Base-by-base conservation (phyloP, 495 filamentous ascomycete species). In the Penicillium salamii region DNA sequence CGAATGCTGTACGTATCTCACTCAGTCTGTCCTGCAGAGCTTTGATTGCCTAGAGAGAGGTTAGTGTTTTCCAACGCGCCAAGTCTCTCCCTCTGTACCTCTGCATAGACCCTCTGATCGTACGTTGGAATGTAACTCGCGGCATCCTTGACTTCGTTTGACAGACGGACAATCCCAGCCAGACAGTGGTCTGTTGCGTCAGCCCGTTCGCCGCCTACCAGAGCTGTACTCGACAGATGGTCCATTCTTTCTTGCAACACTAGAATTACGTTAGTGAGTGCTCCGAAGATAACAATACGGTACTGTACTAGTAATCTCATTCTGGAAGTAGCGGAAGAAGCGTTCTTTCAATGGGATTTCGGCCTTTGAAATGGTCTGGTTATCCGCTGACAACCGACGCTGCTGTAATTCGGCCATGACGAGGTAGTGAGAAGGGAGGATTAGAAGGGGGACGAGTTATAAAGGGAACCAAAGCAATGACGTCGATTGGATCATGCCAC, bases 281-380 rank as follows among this genome's bases (percentile, higher is more conserved):
- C 5, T n/a, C 33, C 37, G n/a, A 6, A 3, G 5, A 3, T 18
- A 26, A 8, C 24, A 38, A 3, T 21, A 20, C 12, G 37, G 8
- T 8, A 4, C 15, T 59, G 57, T 75, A 89, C 88, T 77, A 12
- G 80, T 82, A 52, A 86, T 83, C 64, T 85, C 80, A 65, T 82
- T 77, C 50, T 87, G 85, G 54, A 92, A 93, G 62, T 87, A 83
- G 52, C 82, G 82, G 63, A 89, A 89, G 74, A 95, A 92, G 7
- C 78, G 77, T 56, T 88, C 85, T 42, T 89, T 91, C 37, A 83
- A 62, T 7, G 69, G 66, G 5, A 75, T 69, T 42, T 78, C 72
- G 0, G 69, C 59, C 32, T 66, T 71, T 6, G 62, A 62, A 50
- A 70, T 60, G 8, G 61, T 70, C 38, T 75, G 71, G 34, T 70